These are phyloP conservation scores for Cymbopogon flexuosus DNA, from an alignment of 202 grass and related monocot genomes.

Conservation along the genomic window DNA sequence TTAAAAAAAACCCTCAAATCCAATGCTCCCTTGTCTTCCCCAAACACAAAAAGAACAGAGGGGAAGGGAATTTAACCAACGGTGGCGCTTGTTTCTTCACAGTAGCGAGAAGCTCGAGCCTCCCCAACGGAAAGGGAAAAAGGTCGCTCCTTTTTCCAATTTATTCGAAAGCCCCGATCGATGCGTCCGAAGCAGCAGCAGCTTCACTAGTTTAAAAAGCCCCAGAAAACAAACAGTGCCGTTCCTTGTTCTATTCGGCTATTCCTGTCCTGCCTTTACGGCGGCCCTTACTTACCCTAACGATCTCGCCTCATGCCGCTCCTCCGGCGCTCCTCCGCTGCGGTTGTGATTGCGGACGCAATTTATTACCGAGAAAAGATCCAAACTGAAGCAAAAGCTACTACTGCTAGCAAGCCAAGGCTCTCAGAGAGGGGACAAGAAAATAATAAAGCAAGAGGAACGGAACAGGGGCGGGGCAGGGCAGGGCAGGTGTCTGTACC, in stretches of 20 bases:
- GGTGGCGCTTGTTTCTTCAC: not conserved
- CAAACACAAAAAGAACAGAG: not conserved
- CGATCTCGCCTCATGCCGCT: not conserved
- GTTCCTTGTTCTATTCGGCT: not conserved
- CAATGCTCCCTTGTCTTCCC: not conserved
- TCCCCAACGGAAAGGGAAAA: not conserved
- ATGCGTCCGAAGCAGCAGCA: constrained; percentile 13
- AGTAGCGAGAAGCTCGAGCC: not conserved
- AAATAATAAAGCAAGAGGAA: constrained; percentile 12
- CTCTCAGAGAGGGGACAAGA: not conserved
- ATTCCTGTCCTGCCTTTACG: not conserved
- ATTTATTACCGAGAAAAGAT: not conserved
- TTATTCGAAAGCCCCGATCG: not conserved
- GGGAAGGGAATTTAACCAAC: not conserved
- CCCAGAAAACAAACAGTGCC: not conserved
- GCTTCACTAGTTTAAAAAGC: not conserved
- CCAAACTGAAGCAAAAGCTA: not conserved
- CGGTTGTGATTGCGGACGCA: not conserved
- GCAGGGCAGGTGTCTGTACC: constrained; percentile 23
- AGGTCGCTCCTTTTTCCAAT: no score
- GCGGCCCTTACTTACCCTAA: not conserved
- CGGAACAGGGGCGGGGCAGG: not conserved
- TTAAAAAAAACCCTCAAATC: not conserved
- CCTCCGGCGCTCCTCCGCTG: no score
- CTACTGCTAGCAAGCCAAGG: not conserved